A percentile compares a stretch with the other conserved stretches of the same genome.
Conservation (phyloP, 176 grass and related monocot genomes). For the Avena insularis region DNA sequence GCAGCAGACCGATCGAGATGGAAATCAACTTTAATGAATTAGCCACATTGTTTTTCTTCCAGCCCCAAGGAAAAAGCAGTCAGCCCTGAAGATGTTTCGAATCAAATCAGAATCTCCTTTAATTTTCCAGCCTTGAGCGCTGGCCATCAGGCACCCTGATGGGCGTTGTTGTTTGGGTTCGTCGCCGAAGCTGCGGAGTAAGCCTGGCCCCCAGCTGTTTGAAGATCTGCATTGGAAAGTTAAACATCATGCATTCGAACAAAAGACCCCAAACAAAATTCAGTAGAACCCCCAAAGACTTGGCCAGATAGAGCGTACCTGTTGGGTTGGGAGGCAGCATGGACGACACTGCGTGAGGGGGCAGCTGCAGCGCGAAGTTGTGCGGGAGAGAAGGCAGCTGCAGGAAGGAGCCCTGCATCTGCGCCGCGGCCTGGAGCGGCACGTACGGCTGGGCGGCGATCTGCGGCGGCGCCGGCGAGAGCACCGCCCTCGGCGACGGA, state of each 20-base stretch:
- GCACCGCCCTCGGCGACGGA: constrained; percentile 25
- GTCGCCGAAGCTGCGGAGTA: constrained; percentile 7
- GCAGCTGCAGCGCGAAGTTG: constrained; percentile 66
- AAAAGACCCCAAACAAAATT: too few species aligned
- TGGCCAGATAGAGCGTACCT: constrained; percentile 17
- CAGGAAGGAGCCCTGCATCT: constrained; percentile 50
- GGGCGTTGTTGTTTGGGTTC: not conserved
- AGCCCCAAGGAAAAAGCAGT: not conserved
- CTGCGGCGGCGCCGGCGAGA: constrained; percentile 48
- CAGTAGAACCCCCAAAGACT: too few species aligned
- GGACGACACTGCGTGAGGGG: constrained; percentile 36
- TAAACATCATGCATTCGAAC: not conserved
- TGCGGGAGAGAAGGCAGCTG: constrained; percentile 46
- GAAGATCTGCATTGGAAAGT: constrained; percentile 33
- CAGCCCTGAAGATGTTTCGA: constrained; percentile 24
- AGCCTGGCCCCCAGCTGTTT: constrained; percentile 31
- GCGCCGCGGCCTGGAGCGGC: constrained; percentile 50
- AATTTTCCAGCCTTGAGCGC: not conserved
- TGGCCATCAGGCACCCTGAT: constrained; percentile 39
- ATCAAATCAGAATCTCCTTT: not conserved
- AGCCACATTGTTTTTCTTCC: not conserved
- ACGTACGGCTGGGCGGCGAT: constrained; percentile 40
- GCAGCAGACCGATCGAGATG: constrained; percentile 47
- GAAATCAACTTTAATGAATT: constrained; percentile 11
- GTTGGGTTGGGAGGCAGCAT: constrained; percentile 41